Evolutionary conservation across 192 early-diverging fungal genomes (phyloP), one percentile per base, ranked within the genome.

Genomic region (Chytriomyces hyalinus): DNA sequence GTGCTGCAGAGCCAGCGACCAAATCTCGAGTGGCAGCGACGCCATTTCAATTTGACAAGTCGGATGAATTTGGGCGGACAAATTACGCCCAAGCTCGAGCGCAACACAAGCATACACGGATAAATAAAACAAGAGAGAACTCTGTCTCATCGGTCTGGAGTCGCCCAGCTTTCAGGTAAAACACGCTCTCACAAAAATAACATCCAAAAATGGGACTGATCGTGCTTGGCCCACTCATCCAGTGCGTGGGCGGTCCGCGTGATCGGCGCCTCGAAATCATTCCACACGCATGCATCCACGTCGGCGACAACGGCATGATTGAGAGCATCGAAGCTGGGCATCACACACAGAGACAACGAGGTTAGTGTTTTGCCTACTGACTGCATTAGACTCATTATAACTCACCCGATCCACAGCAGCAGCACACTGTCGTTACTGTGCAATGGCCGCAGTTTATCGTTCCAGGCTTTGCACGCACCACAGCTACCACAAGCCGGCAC

Each of bases 391-490:
- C 45, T 15, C 49, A 26, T 36, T 36, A 36, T 36, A 36, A 36
- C 36, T 36, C 36, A 36, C 36, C 36, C 36, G 36, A 36, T 36
- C 36, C 36, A 36, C 36, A 36, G 36, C 36, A 36, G 36, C 36
- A 36, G 36, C 36, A 36, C 36, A 43, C 8, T 51, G 48, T 24
- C 48, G 47, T 53, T 8, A 9, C 22, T 44, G 5, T 71, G n/a
- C 20, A 17, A 44, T 45, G 69, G n/a, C 17, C 13, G 47, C 67
- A 68, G 47, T 48, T 48, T 46, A n/a, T 97, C 69, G 85, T 95
- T 72, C 97, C 95, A 46, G 97, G 97, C 17, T 89, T 97, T 92
- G 63, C 97, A 98, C 80, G 95, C 95, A 50, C 91, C 96, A 20
- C 97, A 98, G 86, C 93, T 92, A 72, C 85, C 91, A n/a, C 95